A percentile compares a stretch with the other conserved stretches of the same genome.
phyloP scores from a whole-genome alignment of 2,329 filamentous ascomycete species.

The Helotiales sp. region DNA sequence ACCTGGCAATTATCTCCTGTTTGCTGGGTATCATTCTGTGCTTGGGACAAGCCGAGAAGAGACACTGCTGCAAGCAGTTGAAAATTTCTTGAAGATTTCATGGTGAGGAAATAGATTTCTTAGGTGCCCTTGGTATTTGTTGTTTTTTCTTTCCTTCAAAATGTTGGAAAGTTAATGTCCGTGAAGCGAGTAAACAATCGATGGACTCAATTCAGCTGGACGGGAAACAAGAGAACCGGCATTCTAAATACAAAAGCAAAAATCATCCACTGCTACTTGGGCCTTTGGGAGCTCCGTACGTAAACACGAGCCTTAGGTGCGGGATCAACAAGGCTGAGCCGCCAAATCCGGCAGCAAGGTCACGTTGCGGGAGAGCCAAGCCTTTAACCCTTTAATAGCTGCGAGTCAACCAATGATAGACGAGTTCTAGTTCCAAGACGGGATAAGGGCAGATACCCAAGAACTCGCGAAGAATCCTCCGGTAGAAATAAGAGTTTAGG shows the following conservation, averaged over 20 bases:
- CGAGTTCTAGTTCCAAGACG: background rate
- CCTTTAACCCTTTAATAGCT: background rate
- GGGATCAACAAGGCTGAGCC: conserved; percentile 1
- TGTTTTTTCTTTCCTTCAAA: background rate
- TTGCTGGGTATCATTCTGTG: background rate
- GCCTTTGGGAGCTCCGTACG: no score
- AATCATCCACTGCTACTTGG: no score
- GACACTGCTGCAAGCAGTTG: background rate
- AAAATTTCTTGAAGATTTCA: background rate
- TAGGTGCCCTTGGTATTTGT: no score
- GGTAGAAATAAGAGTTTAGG: no score
- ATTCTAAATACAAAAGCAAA: no score
- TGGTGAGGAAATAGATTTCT: background rate
- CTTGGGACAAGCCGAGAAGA: background rate
- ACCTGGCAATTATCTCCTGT: background rate
- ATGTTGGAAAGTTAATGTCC: no score
- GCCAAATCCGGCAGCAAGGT: background rate
- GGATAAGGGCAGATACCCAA: background rate
- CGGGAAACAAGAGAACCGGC: background rate
- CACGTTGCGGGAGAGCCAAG: conserved; percentile 2
- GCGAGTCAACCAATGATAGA: background rate
- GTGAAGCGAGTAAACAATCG: background rate
- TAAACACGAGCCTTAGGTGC: background rate
- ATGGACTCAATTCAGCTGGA: background rate
- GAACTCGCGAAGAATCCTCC: background rate